Evolutionary conservation across 2,329 filamentous ascomycete species (phyloP), one percentile per base, ranked within the genome.

Genomic region (Venturia oleaginea): DNA sequence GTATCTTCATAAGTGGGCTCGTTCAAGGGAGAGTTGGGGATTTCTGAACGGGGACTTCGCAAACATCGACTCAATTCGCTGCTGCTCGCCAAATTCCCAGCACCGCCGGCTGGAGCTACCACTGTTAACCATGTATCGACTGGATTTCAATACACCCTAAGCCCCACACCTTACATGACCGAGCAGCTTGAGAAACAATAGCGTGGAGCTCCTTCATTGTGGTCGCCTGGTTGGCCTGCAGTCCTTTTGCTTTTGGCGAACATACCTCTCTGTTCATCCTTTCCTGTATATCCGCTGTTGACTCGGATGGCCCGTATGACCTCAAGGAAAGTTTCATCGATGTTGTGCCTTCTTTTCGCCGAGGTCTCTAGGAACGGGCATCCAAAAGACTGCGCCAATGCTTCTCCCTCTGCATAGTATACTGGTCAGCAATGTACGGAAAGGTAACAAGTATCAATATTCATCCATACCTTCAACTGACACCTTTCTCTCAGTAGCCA

Each of bases 321-420:
- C 75, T 97, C 92, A 83, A 92, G 97, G 80, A 99, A 99, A 64
- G 93, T 92, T 79, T 95, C 92, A 79, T 97, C 94, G 72, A 99
- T 94, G 75, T 97, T 96, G 81, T 95, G 94, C 76, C 93, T 88
- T 67, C 92, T 95, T 81, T 97, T 97, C 69, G 94, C 94, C 55
- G 94, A 97, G 13, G 94, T 97, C 82, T 99, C 94, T 79, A 97
- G 95, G 81, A 97, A 97, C 76, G 93, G 94, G 87, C 94, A 97
- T 74, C 87, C 87, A 77, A 97, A 97, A 68, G 87, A 86, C 71
- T 85, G 85, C 68, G 92, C 93, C 70, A 97, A 81, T 66, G 87
- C 84, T 78, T 94, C 89, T 72, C 93, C 93, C 86, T 97, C 92
- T 96, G 78, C 72, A 62, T 59, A 43, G 63, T 17, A 34, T 62